Conservation (phyloP, 2,329 filamentous ascomycete genomes). For the Cryphonectria carpinicola region DNA sequence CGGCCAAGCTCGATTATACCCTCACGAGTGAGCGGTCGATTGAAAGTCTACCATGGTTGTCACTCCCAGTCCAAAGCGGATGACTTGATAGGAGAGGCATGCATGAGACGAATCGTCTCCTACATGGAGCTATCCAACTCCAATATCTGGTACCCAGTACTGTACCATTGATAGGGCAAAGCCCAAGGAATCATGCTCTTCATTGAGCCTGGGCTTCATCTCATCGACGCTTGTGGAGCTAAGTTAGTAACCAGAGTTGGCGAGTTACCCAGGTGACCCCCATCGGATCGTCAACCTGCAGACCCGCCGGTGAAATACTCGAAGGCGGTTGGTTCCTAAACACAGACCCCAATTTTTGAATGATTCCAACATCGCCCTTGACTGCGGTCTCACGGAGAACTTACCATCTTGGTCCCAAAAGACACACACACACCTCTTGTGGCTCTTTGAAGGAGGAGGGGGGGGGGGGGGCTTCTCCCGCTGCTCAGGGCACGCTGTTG, state of each 20-base stretch:
- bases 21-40: not conserved
- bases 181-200: not conserved
- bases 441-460: no score
- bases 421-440: not conserved
- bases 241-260: not conserved
- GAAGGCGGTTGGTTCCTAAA: conserved; percentile 1
- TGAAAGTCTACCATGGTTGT: not conserved
- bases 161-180: not conserved
- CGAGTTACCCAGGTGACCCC: not conserved
- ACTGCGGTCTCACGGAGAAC: not conserved
- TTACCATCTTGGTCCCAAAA: not conserved
- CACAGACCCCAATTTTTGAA: not conserved
- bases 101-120: not conserved
- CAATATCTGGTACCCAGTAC: not conserved
- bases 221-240: not conserved
- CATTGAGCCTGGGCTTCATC: not conserved
- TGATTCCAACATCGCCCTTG: not conserved
- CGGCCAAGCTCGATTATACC: not conserved
- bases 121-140: not conserved
- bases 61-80: not conserved
- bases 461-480: no score
- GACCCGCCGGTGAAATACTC: not conserved
- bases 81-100: not conserved
- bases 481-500: not conserved
- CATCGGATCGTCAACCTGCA: conserved; percentile 2